Base-by-base conservation (phyloP, 164 flowering plant species). In the Platanus orientalis region DNA sequence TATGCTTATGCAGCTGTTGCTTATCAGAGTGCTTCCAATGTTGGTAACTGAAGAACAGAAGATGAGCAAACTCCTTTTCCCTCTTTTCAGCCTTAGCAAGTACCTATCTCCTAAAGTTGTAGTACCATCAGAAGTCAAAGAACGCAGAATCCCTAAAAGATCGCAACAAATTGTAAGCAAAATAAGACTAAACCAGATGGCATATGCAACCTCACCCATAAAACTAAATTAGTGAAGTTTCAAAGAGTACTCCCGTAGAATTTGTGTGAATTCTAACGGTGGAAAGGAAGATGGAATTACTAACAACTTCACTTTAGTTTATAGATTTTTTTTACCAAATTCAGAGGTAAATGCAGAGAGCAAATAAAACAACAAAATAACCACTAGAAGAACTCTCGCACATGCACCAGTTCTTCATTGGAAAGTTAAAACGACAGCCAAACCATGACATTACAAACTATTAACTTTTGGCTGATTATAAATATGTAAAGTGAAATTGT, bases 201-300 rank as follows among this genome's bases (percentile, higher is more conserved):
- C 96, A 90, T 85, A 66, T 90, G 73, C 2, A 93, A 85, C 32
- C 83, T 84, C 71, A 87, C 88, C 96, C 87, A 69, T 28, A 68
- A 73, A 75, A 75, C 14, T 25, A 72, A 59, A n/a, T 16, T 17
- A 28, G 49, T 45, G 25, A 52, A 32, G 50, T 25, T 4, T 50
- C 23, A 40, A 60, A 21, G 29, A 40, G 29, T 6, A 25, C 50
- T n/a, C 6, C 20, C 11, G 20, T 21, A 16, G 3, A 51, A 34
- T 1, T 20, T 12, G n/a, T 11, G 13, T 3, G 17, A 9, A 26
- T 24, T 3, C 17, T 59, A 7, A 26, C 6, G 7, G n/a, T 26
- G 17, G 3, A n/a, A 50, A 27, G 28, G 45, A 20, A 9, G 4
- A 17, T 16, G 49, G n/a, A 16, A 2, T 19, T 19, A 45, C 16